Evolutionary conservation across 495 filamentous ascomycete genomes (phyloP).

Genomic region (Podospora didyma): DNA sequence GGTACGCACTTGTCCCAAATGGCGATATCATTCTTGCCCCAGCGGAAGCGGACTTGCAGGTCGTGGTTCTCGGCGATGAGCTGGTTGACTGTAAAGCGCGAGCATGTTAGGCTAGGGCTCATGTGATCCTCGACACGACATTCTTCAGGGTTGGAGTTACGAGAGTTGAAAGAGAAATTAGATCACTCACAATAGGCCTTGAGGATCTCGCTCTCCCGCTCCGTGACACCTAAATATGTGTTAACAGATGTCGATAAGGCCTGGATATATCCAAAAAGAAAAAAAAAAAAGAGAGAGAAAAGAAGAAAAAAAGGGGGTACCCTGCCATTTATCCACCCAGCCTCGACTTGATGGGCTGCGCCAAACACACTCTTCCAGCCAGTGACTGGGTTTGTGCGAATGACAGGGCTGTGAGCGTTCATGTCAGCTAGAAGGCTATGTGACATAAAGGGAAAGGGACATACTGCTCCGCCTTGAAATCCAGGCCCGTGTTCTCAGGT

Average conservation of each 20-base stretch:
- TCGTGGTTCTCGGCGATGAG: conserved; percentile 70
- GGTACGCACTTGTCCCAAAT: conserved; percentile 65
- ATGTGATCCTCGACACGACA: no score
- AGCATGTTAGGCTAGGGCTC: no score
- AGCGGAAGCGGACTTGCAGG: conserved; percentile 63
- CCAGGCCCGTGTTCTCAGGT: conserved; percentile 60
- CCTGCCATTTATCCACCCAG: conserved; percentile 54
- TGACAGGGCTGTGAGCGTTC: conserved; percentile 52
- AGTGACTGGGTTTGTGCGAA: conserved; percentile 71
- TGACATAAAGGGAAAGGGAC: neutral
- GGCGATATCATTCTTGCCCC: conserved; percentile 58
- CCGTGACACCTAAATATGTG: conserved; percentile 39
- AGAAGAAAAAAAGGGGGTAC: no score
- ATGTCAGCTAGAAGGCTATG: neutral
- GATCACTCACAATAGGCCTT: conserved; percentile 50
- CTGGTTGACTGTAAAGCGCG: conserved; percentile 46
- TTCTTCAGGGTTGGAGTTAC: no score
- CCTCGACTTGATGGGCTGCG: conserved; percentile 50
- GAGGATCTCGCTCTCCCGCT: conserved; percentile 56
- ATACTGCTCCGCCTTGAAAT: conserved; percentile 56
- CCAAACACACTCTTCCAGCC: conserved; percentile 70
- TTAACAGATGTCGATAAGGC: no score
- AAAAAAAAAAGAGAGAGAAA: no score
- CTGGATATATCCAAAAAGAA: no score
- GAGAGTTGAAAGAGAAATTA: no score